Conservation (phyloP, 768 basidiomycete genomes). For the Psilocybe sp. region DNA sequence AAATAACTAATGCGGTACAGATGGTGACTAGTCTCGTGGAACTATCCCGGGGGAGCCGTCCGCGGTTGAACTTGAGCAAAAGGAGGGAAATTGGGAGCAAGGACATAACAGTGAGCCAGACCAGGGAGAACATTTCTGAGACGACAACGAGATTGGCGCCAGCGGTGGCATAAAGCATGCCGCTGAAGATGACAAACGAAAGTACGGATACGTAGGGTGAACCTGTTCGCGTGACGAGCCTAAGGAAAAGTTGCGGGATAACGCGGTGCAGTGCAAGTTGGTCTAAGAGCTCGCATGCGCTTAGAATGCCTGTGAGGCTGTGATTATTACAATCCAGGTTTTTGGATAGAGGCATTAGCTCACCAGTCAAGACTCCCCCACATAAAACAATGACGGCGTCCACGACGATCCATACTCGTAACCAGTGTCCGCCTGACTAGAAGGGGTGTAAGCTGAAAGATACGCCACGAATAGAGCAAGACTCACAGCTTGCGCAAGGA, state of each 20-base stretch:
- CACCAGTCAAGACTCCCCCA: constrained; percentile 69
- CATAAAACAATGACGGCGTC: constrained; percentile 73
- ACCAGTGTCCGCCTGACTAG: constrained; percentile 58
- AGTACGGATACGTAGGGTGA: constrained; percentile 52
- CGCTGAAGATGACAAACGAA: constrained; percentile 47
- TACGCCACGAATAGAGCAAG: neutral
- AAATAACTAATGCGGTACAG: constrained; percentile 38
- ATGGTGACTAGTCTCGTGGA: constrained; percentile 40
- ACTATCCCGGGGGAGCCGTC: constrained; percentile 44
- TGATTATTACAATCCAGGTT: neutral
- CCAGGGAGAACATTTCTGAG: constrained; percentile 69
- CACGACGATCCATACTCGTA: constrained; percentile 58
- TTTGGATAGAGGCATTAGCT: neutral
- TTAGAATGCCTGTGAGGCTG: constrained; percentile 39
- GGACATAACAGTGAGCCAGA: constrained; percentile 64
- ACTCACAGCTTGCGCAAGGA: constrained; percentile 57
- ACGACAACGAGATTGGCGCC: constrained; percentile 50
- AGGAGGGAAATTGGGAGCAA: constrained; percentile 60
- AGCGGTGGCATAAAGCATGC: constrained; percentile 55
- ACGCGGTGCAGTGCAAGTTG: constrained; percentile 60
- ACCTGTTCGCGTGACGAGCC: constrained; percentile 44
- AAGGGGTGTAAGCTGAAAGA: neutral
- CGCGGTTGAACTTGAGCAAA: constrained; percentile 63
- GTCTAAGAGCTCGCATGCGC: constrained; percentile 56
- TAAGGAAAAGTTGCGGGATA: constrained; percentile 51